Percentiles rank a stretch among this genome's conserved stretches.
These are phyloP conservation scores for Heracleum sosnowskyi DNA, from an alignment of 129 eudicot species.

Conservation along the genomic window DNA sequence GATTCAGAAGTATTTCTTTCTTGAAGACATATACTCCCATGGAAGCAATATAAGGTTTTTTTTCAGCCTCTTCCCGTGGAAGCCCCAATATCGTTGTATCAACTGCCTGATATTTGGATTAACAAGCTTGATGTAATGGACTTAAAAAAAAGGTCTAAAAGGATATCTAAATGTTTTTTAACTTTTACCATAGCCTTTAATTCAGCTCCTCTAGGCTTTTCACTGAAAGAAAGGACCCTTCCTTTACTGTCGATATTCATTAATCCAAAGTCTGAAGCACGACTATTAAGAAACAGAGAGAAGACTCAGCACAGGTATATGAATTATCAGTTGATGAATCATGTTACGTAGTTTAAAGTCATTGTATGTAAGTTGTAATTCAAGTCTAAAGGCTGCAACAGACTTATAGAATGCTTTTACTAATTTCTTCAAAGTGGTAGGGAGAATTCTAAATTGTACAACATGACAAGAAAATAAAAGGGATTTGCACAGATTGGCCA, in stretches of 20 bases:
- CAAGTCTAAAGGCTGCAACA: background rate
- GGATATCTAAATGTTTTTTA: background rate
- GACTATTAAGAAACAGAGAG: conserved; percentile 45
- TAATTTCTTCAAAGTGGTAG: background rate
- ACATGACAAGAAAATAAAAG: background rate
- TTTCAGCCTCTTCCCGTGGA: conserved; percentile 70
- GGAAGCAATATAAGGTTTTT: conserved; percentile 95
- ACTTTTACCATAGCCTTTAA: conserved; percentile 75
- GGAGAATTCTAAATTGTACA: background rate
- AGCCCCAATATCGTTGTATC: conserved; percentile 89
- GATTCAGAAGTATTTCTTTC: conserved; percentile 81
- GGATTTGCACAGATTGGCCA: conserved; percentile 9
- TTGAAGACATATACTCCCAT: conserved; percentile 94
- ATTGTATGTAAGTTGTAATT: background rate
- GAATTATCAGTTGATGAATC: background rate
- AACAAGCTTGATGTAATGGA: background rate
- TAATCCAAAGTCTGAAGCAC: conserved; percentile 97
- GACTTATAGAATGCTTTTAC: background rate
- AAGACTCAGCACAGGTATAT: conserved; percentile 12
- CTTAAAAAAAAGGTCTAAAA: background rate
- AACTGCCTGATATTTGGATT: conserved; percentile 49
- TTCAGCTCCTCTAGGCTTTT: conserved; percentile 86
- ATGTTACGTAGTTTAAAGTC: background rate
- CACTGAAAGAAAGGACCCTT: conserved; percentile 74
- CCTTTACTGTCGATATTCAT: conserved; percentile 89